Percentiles rank a stretch among this genome's conserved stretches.
Evolutionary conservation across 2,329 filamentous ascomycete genomes (phyloP).

Genomic region (Apiospora koreana): DNA sequence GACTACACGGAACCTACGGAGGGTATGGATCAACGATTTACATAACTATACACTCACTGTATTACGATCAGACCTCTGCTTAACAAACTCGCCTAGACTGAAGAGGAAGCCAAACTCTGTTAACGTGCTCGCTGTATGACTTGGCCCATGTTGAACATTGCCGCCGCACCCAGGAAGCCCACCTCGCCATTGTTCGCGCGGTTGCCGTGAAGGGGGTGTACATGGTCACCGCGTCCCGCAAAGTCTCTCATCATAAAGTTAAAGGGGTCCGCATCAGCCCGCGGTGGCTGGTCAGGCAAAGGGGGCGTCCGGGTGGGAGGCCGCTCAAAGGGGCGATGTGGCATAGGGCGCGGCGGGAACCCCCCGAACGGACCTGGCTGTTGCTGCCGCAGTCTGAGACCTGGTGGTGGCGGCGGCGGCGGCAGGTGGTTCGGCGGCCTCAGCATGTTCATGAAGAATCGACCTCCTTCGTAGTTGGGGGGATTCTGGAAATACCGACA

Average conservation of each 20-base stretch:
- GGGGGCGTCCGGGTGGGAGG: background rate
- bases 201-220: background rate
- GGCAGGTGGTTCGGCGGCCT: background rate
- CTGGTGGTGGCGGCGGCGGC: background rate
- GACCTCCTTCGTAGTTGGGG: slow-evolving; percentile 27
- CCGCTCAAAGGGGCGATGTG: background rate
- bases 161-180: slow-evolving; percentile 14
- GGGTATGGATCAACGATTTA: background rate
- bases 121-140: slow-evolving; percentile 9
- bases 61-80: no score
- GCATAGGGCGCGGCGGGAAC: background rate
- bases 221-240: background rate
- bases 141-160: slow-evolving; percentile 14
- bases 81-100: background rate
- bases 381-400: background rate
- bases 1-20: background rate
- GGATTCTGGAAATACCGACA: slow-evolving; percentile 29
- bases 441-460: slow-evolving; percentile 22
- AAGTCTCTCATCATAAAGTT: slow-evolving; percentile 3
- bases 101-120: background rate
- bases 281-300: background rate
- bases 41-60: no score
- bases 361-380: background rate
- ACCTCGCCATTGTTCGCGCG: background rate
- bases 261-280: background rate